These are phyloP conservation scores for Tetrahymena malaccensis DNA, from an alignment of 73 alveolate species.

Conservation along the genomic window DNA sequence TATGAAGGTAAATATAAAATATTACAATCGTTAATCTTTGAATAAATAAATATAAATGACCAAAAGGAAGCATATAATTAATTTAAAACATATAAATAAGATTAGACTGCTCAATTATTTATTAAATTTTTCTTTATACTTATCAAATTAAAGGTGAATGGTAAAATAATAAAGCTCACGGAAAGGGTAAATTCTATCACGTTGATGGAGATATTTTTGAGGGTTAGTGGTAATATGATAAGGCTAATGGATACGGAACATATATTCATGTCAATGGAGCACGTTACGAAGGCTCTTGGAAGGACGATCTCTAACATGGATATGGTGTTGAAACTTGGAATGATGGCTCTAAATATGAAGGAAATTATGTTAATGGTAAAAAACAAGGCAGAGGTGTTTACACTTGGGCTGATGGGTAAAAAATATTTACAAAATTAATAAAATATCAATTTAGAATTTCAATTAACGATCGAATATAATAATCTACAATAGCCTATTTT, in stretches of 20 bases:
- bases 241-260: conserved; percentile 57
- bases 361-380: conserved; percentile 39
- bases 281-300: conserved; percentile 54
- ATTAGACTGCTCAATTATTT: no score
- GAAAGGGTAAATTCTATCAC: conserved; percentile 46
- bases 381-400: conserved; percentile 45
- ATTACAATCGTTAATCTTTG: no score
- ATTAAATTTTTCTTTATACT: background rate
- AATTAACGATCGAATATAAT: no score
- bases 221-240: conserved; percentile 54
- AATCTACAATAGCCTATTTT: no score
- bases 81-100: no score
- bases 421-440: background rate
- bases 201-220: conserved; percentile 55
- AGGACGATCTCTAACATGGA: conserved; percentile 44
- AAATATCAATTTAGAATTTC: no score
- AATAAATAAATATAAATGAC: no score
- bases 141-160: conserved; percentile 42
- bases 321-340: conserved; percentile 49
- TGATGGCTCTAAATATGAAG: conserved; percentile 53
- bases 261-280: conserved; percentile 52
- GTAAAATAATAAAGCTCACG: conserved; percentile 49
- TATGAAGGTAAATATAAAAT: conserved; percentile 15
- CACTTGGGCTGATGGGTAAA: conserved; percentile 58
- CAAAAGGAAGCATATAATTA: no score